phyloP scores from a whole-genome alignment of 2,329 filamentous ascomycete genomes.

The Endocalyx cinctus region DNA sequence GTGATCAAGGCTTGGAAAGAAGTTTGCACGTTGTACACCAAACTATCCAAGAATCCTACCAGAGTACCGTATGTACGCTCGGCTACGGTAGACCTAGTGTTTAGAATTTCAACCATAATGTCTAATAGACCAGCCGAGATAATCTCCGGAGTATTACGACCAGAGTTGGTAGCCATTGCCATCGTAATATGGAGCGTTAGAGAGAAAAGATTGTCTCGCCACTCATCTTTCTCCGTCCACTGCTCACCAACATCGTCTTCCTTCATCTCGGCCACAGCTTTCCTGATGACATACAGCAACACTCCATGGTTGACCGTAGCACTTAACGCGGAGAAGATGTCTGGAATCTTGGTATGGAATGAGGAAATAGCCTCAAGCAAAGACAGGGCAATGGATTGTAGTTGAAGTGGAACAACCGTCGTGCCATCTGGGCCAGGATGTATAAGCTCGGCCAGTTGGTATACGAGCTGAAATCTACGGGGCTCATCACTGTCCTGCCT shows the following conservation, averaged over 20 bases:
- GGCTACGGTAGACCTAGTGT: constrained; percentile 74
- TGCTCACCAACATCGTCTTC: constrained; percentile 53
- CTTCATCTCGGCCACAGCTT: constrained; percentile 79
- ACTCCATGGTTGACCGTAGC: constrained; percentile 96
- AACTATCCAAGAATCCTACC: constrained; percentile 80
- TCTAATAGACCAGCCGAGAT: constrained; percentile 86
- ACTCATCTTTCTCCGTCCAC: constrained; percentile 71
- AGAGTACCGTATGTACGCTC: constrained; percentile 80
- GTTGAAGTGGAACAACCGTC: constrained; percentile 62
- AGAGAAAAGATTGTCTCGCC: constrained; percentile 87
- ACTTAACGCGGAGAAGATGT: constrained; percentile 86
- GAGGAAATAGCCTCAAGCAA: constrained; percentile 82
- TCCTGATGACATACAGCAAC: constrained; percentile 86
- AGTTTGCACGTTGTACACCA: constrained; percentile 80
- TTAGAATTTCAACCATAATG: constrained; percentile 83
- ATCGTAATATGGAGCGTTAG: constrained; percentile 77
- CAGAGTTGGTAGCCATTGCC: constrained; percentile 50
- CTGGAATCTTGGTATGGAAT: constrained; percentile 69
- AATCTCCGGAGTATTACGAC: constrained; percentile 55
- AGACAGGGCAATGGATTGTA: constrained; percentile 78
- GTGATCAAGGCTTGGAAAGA: constrained; percentile 79
- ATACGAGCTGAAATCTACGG: constrained; percentile 80
- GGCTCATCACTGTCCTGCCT: constrained; percentile 88
- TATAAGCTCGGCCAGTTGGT: constrained; percentile 87
- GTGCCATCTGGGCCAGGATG: constrained; percentile 73